Percentiles rank a stretch among this genome's conserved stretches.
Evolutionary conservation across 1,284 basidiomycete species (phyloP).

Genomic region (Microbotryomycetes sp.): DNA sequence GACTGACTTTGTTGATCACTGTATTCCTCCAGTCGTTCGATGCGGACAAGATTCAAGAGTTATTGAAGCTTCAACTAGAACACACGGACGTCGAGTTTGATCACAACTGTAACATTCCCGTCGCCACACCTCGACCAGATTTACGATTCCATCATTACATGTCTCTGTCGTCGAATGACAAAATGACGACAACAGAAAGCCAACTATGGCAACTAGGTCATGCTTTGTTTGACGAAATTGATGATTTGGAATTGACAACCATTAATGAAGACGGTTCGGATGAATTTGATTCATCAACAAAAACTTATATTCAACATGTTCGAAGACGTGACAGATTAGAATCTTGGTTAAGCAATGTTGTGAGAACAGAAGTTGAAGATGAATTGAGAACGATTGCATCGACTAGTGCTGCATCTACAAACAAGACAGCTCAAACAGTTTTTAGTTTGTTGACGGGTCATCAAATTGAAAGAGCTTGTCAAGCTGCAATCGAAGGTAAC

Average conservation of each 20-base stretch:
- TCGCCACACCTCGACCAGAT: conserved; percentile 51
- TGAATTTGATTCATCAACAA: neutral
- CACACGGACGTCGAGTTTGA: conserved; percentile 59
- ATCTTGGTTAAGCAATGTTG: conserved; percentile 73
- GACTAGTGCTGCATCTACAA: conserved; percentile 50
- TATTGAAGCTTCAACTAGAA: conserved; percentile 59
- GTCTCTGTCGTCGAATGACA: conserved; percentile 62
- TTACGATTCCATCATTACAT: conserved; percentile 77
- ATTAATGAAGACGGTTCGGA: conserved; percentile 39
- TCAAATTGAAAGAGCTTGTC: conserved; percentile 75
- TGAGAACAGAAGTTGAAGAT: conserved; percentile 65
- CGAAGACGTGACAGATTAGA: conserved; percentile 77
- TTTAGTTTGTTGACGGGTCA: conserved; percentile 82
- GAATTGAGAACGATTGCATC: conserved; percentile 53
- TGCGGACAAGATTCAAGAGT: neutral
- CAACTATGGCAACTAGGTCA: conserved; percentile 77
- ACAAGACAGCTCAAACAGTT: conserved; percentile 49
- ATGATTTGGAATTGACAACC: conserved; percentile 57
- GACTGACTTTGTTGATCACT: neutral
- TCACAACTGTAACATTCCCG: conserved; percentile 54
- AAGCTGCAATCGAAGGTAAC: conserved; percentile 65
- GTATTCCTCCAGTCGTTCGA: neutral
- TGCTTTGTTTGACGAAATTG: conserved; percentile 77
- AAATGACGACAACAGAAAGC: conserved; percentile 68
- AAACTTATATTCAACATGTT: conserved; percentile 43